Percentiles rank a stretch among this genome's conserved stretches.
Evolutionary conservation across 441 rosid species (phyloP).

Genomic region (Populus hybrid): DNA sequence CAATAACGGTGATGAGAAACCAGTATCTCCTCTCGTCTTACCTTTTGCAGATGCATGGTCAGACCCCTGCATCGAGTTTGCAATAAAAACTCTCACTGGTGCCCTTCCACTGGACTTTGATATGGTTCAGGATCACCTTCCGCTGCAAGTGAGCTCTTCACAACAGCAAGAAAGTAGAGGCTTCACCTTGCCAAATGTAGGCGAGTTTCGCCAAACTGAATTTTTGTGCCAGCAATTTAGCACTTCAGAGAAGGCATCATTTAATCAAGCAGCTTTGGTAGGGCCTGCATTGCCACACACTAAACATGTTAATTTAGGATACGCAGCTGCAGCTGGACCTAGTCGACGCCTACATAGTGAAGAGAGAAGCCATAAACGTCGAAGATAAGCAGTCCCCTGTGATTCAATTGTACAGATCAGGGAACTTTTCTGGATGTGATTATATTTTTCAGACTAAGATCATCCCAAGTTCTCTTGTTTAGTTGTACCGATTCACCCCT

Average conservation of each 20-base stretch:
- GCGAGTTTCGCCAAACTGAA: conserved; percentile 33
- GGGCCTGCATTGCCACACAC: conserved; percentile 24
- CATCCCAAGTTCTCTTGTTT: conserved; percentile 5
- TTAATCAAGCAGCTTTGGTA: conserved; percentile 22
- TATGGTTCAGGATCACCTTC: conserved; percentile 29
- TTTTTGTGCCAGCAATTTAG: conserved; percentile 38
- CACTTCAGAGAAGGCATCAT: conserved; percentile 27
- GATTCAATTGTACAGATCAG: conserved; percentile 34
- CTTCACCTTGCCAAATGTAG: conserved; percentile 28
- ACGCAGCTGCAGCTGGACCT: conserved; percentile 17
- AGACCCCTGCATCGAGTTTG: conserved; percentile 94
- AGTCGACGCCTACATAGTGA: conserved; percentile 18
- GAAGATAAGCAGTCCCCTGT: conserved; percentile 24
- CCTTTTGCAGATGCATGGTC: conserved; percentile 54
- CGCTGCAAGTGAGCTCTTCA: conserved; percentile 33
- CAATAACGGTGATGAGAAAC: conserved; percentile 22
- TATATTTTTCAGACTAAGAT: neutral
- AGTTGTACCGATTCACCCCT: neutral
- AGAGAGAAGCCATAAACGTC: conserved; percentile 26
- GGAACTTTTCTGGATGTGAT: conserved; percentile 8
- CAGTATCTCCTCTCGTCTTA: conserved; percentile 25
- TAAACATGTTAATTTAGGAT: conserved; percentile 20
- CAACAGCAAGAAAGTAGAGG: conserved; percentile 36
- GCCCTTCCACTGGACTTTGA: conserved; percentile 61
- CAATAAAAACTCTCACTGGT: conserved; percentile 82